A percentile compares a stretch with the other conserved stretches of the same genome.
Evolutionary conservation across 768 basidiomycete species (phyloP).

Genomic region (Cystofilobasidium ferigula): DNA sequence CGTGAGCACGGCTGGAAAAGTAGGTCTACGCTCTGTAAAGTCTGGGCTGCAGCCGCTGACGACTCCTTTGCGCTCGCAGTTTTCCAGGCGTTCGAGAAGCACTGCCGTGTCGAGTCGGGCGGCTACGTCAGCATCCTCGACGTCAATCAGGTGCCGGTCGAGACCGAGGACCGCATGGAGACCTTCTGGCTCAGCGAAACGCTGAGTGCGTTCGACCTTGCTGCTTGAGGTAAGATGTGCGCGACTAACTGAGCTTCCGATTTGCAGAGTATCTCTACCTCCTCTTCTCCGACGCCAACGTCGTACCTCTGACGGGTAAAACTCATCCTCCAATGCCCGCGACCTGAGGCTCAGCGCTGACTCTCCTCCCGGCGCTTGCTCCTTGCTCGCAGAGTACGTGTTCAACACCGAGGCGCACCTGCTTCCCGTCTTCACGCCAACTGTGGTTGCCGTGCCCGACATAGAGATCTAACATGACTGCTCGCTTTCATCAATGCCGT

Average conservation of each 20-base stretch:
- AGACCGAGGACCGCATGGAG: conserved; percentile 89
- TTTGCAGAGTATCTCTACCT: conserved; percentile 65
- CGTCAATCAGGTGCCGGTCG: conserved; percentile 57
- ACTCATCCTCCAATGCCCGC: conserved; percentile 27
- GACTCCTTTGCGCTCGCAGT: conserved; percentile 47
- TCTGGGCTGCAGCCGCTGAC: background rate
- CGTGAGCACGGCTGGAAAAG: conserved; percentile 46
- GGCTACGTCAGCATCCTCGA: conserved; percentile 76
- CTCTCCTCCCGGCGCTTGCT: conserved; percentile 57
- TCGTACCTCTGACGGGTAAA: conserved; percentile 66
- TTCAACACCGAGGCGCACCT: conserved; percentile 91
- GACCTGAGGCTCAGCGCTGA: conserved; percentile 47
- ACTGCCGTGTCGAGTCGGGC: conserved; percentile 64
- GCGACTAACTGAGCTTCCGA: background rate
- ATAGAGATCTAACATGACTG: too few relatives aligned
- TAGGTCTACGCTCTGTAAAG: background rate
- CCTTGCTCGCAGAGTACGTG: conserved; percentile 77
- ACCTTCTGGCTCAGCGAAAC: conserved; percentile 91
- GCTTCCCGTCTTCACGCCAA: conserved; percentile 19
- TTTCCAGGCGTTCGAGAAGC: conserved; percentile 38
- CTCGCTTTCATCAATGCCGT: too few relatives aligned
- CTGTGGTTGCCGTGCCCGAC: conserved; percentile 9
- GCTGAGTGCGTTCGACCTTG: conserved; percentile 48
- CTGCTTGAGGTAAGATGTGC: conserved; percentile 3
- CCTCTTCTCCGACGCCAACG: conserved; percentile 61